Conservation (phyloP, 805 yeast species). For the Candida yuanshanica region DNA sequence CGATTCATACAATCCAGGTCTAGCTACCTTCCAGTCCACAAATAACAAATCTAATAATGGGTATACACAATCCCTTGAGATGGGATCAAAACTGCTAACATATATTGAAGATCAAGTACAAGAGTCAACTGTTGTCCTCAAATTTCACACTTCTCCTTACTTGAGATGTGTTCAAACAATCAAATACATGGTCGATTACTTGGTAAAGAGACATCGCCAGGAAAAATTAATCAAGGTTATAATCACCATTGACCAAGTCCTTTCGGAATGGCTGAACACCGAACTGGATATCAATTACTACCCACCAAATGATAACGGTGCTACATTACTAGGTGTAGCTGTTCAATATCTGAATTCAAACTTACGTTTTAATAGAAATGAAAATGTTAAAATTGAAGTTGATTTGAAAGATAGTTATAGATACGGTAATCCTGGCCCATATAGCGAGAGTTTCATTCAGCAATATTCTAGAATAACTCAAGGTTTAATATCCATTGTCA, state of each 20-base stretch:
- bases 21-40: constrained; percentile 24
- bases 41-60: constrained; percentile 25
- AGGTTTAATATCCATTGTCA: constrained; percentile 30
- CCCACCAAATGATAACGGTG: constrained; percentile 43
- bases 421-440: constrained; percentile 39
- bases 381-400: constrained; percentile 23
- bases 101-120: constrained; percentile 17
- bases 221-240: constrained; percentile 13
- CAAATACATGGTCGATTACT: constrained; percentile 19
- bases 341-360: constrained; percentile 31
- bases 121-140: constrained; percentile 11
- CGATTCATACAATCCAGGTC: constrained; percentile 22
- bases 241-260: constrained; percentile 35
- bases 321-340: constrained; percentile 32
- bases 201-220: constrained; percentile 15
- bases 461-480: constrained; percentile 32
- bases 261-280: constrained; percentile 39
- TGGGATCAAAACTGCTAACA: constrained; percentile 18
- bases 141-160: constrained; percentile 38
- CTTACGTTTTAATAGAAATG: constrained; percentile 15
- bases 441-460: constrained; percentile 33
- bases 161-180: constrained; percentile 39
- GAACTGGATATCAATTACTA: constrained; percentile 32
- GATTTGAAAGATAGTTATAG: constrained; percentile 29
- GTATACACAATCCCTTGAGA: constrained; percentile 20